phyloP scores from a whole-genome alignment of 2,329 filamentous ascomycete species.

The Colletotrichum salicis region DNA sequence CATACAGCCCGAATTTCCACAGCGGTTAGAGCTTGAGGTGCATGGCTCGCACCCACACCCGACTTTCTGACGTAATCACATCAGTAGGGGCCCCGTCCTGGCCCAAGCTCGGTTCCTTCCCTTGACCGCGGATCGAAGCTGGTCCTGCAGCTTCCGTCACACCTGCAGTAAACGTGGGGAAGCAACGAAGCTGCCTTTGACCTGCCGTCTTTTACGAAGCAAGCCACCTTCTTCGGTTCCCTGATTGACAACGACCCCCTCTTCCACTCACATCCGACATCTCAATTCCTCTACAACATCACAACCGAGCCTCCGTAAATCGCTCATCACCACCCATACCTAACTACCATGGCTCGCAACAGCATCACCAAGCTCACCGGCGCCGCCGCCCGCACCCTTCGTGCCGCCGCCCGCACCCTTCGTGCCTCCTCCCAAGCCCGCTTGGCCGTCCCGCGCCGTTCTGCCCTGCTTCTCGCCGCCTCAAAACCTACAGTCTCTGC shows the following conservation, averaged over 20 bases:
- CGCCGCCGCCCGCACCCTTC: slow-evolving; percentile 48
- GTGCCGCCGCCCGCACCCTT: slow-evolving; percentile 46
- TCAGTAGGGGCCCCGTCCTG: not conserved
- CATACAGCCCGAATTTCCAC: not conserved
- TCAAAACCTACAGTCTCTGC: slow-evolving; percentile 36
- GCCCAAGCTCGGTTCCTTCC: slow-evolving; percentile 17
- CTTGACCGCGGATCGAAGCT: not conserved
- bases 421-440: slow-evolving; percentile 40
- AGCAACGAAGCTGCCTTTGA: slow-evolving; percentile 24
- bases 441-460: slow-evolving; percentile 30
- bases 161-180: slow-evolving; percentile 35
- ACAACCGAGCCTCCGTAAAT: not conserved
- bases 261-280: not conserved
- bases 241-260: not conserved
- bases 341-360: slow-evolving; percentile 44
- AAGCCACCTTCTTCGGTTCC: not conserved
- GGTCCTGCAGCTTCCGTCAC: slow-evolving; percentile 5
- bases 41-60: slow-evolving; percentile 24
- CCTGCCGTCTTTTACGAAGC: not conserved
- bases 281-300: not conserved
- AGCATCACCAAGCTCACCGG: slow-evolving; percentile 51
- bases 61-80: slow-evolving; percentile 34
- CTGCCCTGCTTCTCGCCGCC: slow-evolving; percentile 20
- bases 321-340: not conserved
- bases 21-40: slow-evolving; percentile 10